A percentile compares a stretch with the other conserved stretches of the same genome.
Evolutionary conservation across 257 asterid genomes (phyloP).

Genomic region (Phtheirospermum japonicum): DNA sequence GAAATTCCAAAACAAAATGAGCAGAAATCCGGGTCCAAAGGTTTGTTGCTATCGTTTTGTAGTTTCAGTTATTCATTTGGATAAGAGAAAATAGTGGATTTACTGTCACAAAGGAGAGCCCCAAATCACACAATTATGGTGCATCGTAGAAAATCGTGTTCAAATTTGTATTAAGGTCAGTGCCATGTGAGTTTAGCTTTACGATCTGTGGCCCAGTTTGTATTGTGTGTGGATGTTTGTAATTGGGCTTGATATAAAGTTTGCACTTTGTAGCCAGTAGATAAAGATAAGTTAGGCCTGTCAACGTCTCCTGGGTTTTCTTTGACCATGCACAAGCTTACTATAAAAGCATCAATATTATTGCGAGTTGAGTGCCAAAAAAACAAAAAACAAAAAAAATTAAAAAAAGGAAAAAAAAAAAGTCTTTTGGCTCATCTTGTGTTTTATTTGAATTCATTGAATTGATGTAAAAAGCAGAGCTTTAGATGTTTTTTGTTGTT

Average conservation of each 20-base stretch:
- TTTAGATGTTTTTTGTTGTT: slow-evolving; percentile 5
- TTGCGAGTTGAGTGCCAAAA: slow-evolving; percentile 1
- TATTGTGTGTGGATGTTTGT: not conserved
- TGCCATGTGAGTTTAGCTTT: not conserved
- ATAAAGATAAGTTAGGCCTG: not conserved
- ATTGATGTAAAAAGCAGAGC: slow-evolving; percentile 15
- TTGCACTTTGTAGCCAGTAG: not conserved
- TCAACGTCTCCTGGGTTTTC: slow-evolving; percentile 8
- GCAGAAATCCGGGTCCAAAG: slow-evolving; percentile 63
- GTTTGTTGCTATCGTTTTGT: slow-evolving; percentile 33
- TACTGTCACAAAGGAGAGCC: slow-evolving; percentile 2
- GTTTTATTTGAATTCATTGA: not conserved
- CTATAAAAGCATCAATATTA: slow-evolving; percentile 7
- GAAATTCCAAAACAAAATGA: slow-evolving; percentile 50
- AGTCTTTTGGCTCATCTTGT: not conserved
- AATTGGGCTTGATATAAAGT: not conserved
- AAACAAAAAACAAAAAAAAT: too few relatives aligned
- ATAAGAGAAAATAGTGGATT: not conserved
- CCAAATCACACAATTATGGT: not conserved
- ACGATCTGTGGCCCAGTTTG: slow-evolving; percentile 3
- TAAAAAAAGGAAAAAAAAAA: too few relatives aligned
- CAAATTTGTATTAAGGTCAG: not conserved
- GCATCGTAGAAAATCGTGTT: not conserved
- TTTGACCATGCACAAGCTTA: slow-evolving; percentile 4
- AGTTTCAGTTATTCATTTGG: slow-evolving; percentile 7